These are phyloP conservation scores for Martensiomyces pterosporus DNA, from an alignment of 192 early-diverging fungal species.

Conservation along the genomic window DNA sequence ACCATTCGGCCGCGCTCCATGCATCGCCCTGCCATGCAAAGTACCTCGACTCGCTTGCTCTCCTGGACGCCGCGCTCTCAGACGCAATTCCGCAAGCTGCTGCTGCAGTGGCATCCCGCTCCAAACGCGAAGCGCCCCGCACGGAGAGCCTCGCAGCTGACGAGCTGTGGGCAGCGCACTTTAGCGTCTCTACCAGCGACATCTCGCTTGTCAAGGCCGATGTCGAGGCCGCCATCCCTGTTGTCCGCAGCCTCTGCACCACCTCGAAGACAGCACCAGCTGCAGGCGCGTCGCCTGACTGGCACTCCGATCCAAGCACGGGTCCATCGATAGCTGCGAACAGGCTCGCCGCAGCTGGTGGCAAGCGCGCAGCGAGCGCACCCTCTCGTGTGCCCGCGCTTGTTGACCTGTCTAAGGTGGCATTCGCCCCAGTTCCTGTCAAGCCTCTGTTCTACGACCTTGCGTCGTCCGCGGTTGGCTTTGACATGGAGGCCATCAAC, in stretches of 20 bases:
- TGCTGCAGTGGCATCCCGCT: background rate
- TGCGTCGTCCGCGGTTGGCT: constrained; percentile 33
- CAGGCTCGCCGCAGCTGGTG: background rate
- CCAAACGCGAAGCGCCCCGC: background rate
- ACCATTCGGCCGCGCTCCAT: constrained; percentile 27
- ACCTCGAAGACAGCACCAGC: background rate
- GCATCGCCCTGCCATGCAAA: constrained; percentile 14
- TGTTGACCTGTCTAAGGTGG: constrained; percentile 14
- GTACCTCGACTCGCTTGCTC: constrained; percentile 31
- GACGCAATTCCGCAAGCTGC: constrained; percentile 13
- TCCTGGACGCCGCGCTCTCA: constrained; percentile 21
- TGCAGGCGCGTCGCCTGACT: background rate
- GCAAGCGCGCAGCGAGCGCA: no score
- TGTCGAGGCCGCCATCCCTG: constrained; percentile 7
- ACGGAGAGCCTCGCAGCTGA: constrained; percentile 1
- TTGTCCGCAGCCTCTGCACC: constrained; percentile 4
- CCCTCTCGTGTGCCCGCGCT: constrained; percentile 18
- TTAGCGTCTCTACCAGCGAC: background rate
- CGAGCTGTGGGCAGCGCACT: constrained; percentile 9
- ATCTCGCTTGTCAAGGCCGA: constrained; percentile 1
- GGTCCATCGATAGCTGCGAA: constrained; percentile 8
- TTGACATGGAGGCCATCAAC: constrained; percentile 28
- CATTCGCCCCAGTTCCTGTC: constrained; percentile 25
- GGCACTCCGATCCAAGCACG: constrained; percentile 4
- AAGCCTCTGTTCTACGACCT: constrained; percentile 51